Percentiles rank a stretch among this genome's conserved stretches.
Conservation (phyloP, 208 protist genomes). For the Trypanosoma grayi region DNA sequence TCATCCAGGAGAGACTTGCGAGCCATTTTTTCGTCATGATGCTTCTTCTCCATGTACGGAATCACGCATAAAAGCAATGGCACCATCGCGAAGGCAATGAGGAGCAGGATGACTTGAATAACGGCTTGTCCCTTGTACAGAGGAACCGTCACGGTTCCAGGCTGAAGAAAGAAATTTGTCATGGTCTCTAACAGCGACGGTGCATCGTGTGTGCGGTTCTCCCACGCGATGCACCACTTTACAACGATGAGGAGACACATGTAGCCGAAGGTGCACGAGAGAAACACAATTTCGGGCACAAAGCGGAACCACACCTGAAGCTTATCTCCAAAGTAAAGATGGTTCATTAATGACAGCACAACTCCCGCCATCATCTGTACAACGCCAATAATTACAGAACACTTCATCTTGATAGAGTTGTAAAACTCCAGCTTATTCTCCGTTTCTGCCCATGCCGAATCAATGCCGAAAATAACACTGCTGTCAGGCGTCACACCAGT, state of each 20-base stretch:
- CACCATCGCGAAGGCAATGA: slow-evolving; percentile 69
- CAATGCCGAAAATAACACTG: slow-evolving; percentile 76
- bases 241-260: slow-evolving; percentile 96
- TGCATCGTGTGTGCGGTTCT: slow-evolving; percentile 70
- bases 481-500: slow-evolving; percentile 44
- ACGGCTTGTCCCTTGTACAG: slow-evolving; percentile 77
- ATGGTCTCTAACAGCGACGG: slow-evolving; percentile 89
- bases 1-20: not conserved
- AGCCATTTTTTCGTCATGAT: slow-evolving; percentile 32
- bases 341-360: slow-evolving; percentile 92
- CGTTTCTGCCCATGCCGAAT: slow-evolving; percentile 88
- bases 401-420: slow-evolving; percentile 92
- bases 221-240: slow-evolving; percentile 96
- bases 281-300: slow-evolving; percentile 96
- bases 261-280: slow-evolving; percentile 95
- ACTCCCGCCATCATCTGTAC: slow-evolving; percentile 97
- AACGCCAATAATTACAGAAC: slow-evolving; percentile 96
- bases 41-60: slow-evolving; percentile 67
- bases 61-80: slow-evolving; percentile 86
- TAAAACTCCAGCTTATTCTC: slow-evolving; percentile 97
- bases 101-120: slow-evolving; percentile 81
- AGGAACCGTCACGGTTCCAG: slow-evolving; percentile 66
- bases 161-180: slow-evolving; percentile 93
- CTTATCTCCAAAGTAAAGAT: slow-evolving; percentile 90
- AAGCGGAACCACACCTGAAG: slow-evolving; percentile 94